A percentile compares a stretch with the other conserved stretches of the same genome.
phyloP scores from a whole-genome alignment of 2,329 filamentous ascomycete species.

The Helminthosporium solani region DNA sequence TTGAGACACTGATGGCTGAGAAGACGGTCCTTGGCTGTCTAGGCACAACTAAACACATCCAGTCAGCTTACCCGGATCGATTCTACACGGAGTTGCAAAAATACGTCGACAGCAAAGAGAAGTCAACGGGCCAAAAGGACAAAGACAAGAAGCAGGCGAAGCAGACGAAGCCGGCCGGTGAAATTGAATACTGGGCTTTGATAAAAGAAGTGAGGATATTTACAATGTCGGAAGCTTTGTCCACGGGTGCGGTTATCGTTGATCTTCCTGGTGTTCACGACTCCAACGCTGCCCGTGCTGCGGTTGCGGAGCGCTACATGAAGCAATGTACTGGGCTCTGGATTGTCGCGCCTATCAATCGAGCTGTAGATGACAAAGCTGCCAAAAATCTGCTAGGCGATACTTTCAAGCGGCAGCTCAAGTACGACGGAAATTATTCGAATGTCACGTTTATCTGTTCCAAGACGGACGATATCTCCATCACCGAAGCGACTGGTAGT shows the following conservation, averaged over 20 bases:
- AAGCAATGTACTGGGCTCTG: conserved; percentile 61
- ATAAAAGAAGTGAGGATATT: conserved; percentile 57
- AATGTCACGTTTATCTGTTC: conserved; percentile 62
- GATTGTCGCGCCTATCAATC: conserved; percentile 63
- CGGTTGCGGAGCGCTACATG: conserved; percentile 60
- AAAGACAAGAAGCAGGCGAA: conserved; percentile 32
- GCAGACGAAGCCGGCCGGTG: conserved; percentile 21
- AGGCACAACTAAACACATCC: conserved; percentile 48
- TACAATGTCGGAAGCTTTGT: conserved; percentile 52
- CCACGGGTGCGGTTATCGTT: conserved; percentile 57
- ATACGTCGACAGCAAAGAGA: conserved; percentile 60
- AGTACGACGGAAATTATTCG: conserved; percentile 58
- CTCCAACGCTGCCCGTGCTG: conserved; percentile 59
- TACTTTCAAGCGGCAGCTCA: conserved; percentile 59
- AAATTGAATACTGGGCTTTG: conserved; percentile 52
- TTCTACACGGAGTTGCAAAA: conserved; percentile 52
- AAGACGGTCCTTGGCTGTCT: conserved; percentile 47
- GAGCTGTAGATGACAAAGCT: conserved; percentile 61
- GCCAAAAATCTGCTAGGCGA: conserved; percentile 59
- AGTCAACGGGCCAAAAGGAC: conserved; percentile 35
- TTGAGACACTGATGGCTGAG: conserved; percentile 48
- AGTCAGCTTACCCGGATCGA: conserved; percentile 33
- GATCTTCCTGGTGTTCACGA: conserved; percentile 63
- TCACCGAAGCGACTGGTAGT: conserved; percentile 47
- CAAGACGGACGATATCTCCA: conserved; percentile 63